Base-by-base conservation (phyloP, 2,329 filamentous ascomycete genomes). In the Paraphaeosphaeria sporulosa region DNA sequence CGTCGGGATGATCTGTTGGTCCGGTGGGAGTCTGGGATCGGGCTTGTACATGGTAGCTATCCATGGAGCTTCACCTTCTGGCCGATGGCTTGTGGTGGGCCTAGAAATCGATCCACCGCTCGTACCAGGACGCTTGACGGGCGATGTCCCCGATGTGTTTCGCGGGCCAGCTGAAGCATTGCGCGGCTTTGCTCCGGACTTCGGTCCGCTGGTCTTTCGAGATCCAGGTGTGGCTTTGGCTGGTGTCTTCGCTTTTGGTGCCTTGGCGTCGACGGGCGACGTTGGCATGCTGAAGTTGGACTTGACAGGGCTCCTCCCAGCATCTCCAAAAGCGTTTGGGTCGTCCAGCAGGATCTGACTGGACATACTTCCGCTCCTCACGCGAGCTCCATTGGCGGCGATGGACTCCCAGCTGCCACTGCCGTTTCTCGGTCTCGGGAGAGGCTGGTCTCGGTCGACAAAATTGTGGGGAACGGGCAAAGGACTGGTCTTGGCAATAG, bases 51-150 rank as follows among this genome's bases (percentile, higher is more conserved):
- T 93, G 23, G 91, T 92, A 48, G 95, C 87, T 79, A 98, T 87
- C 95, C 95, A 99, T 54, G 95, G 95, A 10, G 95, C 93, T 56
- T 98, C 94, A 21, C 95, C 95, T 81, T 98, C 95, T 0, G 94
- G 94, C 44, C 89, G 87, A 73, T 85, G 92, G 88, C 61, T 88
- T 81, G 80, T 92, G 87, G 77, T 84, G 74, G 70, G 84, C 77
- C 72, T 77, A 70, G 75, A 71, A 59, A 66, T 62, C 65, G 68
- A 86, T 21, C 88, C 88, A 7, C 87, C 87, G 61, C 88, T 83
- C 1, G 89, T 91, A 3, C 83, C 80, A 21, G 89, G 89, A 15
- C 88, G 84, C 36, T 88, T 60, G 75, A 77, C 53, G 82, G 85
- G 51, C 70, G 80, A 65, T n/a, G 64, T 66, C 15, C 59, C 60